Conservation (phyloP, 495 filamentous ascomycete species). For the Talaromyces wortmannii region DNA sequence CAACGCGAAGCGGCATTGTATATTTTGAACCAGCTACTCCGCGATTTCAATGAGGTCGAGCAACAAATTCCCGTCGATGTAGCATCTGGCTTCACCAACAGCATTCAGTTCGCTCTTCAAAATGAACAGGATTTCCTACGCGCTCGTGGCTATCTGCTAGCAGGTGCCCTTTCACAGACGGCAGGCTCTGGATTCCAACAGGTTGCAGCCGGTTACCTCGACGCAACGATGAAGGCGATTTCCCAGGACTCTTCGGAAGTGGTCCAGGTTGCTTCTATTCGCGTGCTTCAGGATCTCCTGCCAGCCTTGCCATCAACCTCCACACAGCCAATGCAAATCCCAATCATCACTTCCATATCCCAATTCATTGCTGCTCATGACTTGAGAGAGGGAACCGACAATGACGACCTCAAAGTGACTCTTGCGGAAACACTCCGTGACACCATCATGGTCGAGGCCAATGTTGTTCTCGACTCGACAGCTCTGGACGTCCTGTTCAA, state of each 20-base stretch:
- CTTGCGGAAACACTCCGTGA: constrained; percentile 82
- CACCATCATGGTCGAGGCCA: constrained; percentile 70
- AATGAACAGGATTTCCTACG: constrained; percentile 62
- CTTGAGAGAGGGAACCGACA: constrained; percentile 71
- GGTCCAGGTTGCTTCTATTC: constrained; percentile 87
- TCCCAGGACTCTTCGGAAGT: constrained; percentile 71
- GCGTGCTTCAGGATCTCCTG: constrained; percentile 78
- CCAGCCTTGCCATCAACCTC: constrained; percentile 45
- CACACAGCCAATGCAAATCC: constrained; percentile 55
- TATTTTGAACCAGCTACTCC: constrained; percentile 71
- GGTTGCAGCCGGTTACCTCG: constrained; percentile 55
- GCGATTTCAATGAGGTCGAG: constrained; percentile 70
- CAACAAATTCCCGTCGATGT: constrained; percentile 59
- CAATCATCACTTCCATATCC: constrained; percentile 70
- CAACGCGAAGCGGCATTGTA: constrained; percentile 73
- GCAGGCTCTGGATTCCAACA: constrained; percentile 47
- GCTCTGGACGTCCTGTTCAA: constrained; percentile 83
- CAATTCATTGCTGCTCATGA: constrained; percentile 73
- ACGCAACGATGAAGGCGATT: constrained; percentile 69
- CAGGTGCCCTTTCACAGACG: constrained; percentile 61
- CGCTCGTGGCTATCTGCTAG: constrained; percentile 79
- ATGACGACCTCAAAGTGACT: constrained; percentile 85
- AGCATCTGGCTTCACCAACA: constrained; percentile 63
- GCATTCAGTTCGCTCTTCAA: constrained; percentile 72
- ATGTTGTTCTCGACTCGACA: constrained; percentile 60